Percentiles rank a stretch among this genome's conserved stretches.
Conservation (phyloP, 345 rosid genomes). For the Hibiscus tridactylites region DNA sequence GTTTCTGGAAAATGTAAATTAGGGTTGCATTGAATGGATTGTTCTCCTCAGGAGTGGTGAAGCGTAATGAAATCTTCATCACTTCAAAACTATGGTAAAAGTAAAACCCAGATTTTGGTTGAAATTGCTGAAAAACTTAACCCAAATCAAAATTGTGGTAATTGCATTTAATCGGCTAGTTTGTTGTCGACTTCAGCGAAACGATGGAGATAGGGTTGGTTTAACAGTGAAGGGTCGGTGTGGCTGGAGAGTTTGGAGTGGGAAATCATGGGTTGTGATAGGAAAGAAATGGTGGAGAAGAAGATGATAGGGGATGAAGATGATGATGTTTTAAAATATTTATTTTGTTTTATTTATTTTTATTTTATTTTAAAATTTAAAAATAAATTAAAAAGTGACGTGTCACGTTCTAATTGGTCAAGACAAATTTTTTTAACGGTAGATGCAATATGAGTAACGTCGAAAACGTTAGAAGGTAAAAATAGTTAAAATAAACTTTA, state of each 20-base stretch:
- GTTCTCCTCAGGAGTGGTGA: conserved; percentile 34
- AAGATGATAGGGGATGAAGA: conserved; percentile 10
- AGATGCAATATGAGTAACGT: no score
- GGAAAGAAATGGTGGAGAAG: conserved; percentile 11
- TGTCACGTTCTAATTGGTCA: no score
- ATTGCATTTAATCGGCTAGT: conserved; percentile 41
- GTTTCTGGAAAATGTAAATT: conserved; percentile 19
- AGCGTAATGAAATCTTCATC: conserved; percentile 38
- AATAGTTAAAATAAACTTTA: no score
- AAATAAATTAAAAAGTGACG: no score
- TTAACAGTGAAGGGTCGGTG: conserved; percentile 6
- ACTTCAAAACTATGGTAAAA: conserved; percentile 38
- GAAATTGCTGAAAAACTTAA: no score
- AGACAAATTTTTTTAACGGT: no score
- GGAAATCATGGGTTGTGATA: conserved; percentile 25
- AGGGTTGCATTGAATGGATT: conserved; percentile 38
- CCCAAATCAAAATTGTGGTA: no score
- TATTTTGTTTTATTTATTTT: no score
- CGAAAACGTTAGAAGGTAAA: no score
- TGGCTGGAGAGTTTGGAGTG: conserved; percentile 18
- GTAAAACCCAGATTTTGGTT: conserved; percentile 14
- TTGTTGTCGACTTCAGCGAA: conserved; percentile 47
- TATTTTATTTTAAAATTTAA: no score
- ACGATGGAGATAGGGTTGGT: conserved; percentile 33
- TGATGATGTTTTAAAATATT: no score